Evolutionary conservation across 768 basidiomycete species (phyloP).

Genomic region (Leccinum imitatum): DNA sequence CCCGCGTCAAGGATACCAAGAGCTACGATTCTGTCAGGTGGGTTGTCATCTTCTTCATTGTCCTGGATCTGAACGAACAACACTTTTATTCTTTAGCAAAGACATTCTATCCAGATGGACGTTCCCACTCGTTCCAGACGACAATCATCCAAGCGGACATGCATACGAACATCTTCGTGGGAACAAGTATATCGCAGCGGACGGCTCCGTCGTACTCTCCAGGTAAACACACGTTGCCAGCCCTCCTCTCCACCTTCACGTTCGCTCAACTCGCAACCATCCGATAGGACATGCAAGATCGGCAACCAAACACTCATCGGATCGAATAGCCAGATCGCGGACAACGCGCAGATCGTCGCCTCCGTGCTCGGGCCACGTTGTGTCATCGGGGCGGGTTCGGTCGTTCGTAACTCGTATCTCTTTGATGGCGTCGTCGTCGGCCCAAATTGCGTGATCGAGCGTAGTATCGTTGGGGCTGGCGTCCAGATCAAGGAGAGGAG

Average conservation of each 20-base stretch:
- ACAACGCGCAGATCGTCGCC: constrained; percentile 61
- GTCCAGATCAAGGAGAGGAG: constrained; percentile 71
- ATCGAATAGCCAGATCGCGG: constrained; percentile 64
- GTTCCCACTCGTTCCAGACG: constrained; percentile 93
- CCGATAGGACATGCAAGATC: constrained; percentile 70
- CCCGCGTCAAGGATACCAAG: constrained; percentile 88
- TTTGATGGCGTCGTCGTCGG: constrained; percentile 78
- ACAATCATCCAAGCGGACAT: constrained; percentile 82
- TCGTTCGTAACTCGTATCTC: constrained; percentile 76
- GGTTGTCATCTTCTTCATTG: not conserved
- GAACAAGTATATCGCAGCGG: constrained; percentile 84
- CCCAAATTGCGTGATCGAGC: constrained; percentile 65
- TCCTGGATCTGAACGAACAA: not conserved
- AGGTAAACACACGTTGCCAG: constrained; percentile 47
- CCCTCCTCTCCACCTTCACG: not conserved
- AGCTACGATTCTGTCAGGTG: constrained; percentile 90
- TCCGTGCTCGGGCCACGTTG: constrained; percentile 83
- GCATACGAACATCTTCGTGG: constrained; percentile 85
- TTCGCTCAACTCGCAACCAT: not conserved
- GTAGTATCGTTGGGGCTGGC: constrained; percentile 78
- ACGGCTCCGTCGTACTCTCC: constrained; percentile 76
- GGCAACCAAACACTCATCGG: constrained; percentile 85
- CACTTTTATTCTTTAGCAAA: constrained; percentile 53
- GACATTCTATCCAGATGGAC: constrained; percentile 93
- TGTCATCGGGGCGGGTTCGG: constrained; percentile 65